Evolutionary conservation across 2,329 filamentous ascomycete species (phyloP), one percentile per base, ranked within the genome.

Genomic region (Trichoderma atroviride): DNA sequence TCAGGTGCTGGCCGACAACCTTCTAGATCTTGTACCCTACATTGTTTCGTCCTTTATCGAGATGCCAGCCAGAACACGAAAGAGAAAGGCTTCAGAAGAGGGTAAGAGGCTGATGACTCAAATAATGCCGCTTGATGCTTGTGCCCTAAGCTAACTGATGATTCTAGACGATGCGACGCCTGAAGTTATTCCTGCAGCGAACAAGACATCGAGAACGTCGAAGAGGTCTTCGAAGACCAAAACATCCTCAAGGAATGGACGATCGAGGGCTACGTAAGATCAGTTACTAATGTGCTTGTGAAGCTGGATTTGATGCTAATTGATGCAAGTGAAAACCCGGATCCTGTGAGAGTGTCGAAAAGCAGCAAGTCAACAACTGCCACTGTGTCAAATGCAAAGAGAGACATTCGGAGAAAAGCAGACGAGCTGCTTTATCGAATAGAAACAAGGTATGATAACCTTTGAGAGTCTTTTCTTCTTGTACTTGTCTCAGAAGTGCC

Each of bases 21-120:
- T 27, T 58, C 7, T n/a, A 29, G 19, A 14, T n/a, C 5, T 57
- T 29, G 2, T 7, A 13, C 13, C 35, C 37, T 14, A 35, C 2
- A 24, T 6, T n/a, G 3, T 57, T 22, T 22, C 9, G 5, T 31
- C n/a, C 14, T 24, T 27, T 2, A 33, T 22, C 24, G 7, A 64
- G 5, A 79, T 79, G 78, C 72, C 77, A 5, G 73, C 75, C 16
- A 70, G 59, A 59, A 73, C 73, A 13, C 70, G 74, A n/a, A 78
- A 77, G 53, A 75, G 75, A 68, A 78, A 73, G 33, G 55, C 50
- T 7, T 72, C 73, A 7, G 66, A 60, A 19, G 72, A 69, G 6
- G 75, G 78, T 75, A 59, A 57, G 72, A 47, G n/a, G 5, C 11
- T n/a, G 14, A 22, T 14, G 24, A 14, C 27, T 22, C 19, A 27